These are phyloP conservation scores for Penicillium macrosclerotiorum DNA, from an alignment of 495 filamentous ascomycete genomes.

Conservation along the genomic window DNA sequence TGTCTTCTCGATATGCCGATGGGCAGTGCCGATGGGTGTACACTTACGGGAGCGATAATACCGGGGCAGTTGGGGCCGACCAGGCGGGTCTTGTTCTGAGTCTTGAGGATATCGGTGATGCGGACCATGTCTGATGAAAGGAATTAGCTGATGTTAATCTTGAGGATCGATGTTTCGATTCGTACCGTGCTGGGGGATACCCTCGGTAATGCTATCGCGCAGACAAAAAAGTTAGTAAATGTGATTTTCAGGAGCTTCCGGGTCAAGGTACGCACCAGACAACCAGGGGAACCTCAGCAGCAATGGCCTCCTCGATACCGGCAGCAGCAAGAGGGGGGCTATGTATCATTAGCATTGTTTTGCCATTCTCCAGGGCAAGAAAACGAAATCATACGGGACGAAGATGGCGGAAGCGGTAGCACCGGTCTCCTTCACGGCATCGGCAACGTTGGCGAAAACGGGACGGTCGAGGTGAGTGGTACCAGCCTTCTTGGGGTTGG, in stretches of 20 bases:
- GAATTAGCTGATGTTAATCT: slow-evolving; percentile 19
- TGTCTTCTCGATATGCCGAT: slow-evolving; percentile 1
- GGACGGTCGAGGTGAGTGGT: slow-evolving; percentile 83
- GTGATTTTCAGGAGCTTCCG: slow-evolving; percentile 15
- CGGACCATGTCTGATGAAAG: slow-evolving; percentile 85
- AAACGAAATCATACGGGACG: slow-evolving; percentile 69
- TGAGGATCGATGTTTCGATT: background rate
- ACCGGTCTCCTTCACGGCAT: slow-evolving; percentile 88
- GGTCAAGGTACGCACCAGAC: slow-evolving; percentile 64
- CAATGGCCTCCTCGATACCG: slow-evolving; percentile 95
- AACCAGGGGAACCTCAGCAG: slow-evolving; percentile 85
- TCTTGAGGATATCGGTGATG: slow-evolving; percentile 96
- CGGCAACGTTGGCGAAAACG: slow-evolving; percentile 85
- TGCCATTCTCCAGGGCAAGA: background rate
- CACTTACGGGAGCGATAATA: slow-evolving; percentile 81
- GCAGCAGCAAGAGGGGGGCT: slow-evolving; percentile 87
- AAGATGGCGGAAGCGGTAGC: slow-evolving; percentile 94
- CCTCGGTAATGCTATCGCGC: slow-evolving; percentile 79
- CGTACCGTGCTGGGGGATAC: slow-evolving; percentile 93
- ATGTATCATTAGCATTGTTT: slow-evolving; percentile 10
- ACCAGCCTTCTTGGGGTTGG: slow-evolving; percentile 98
- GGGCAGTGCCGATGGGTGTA: background rate
- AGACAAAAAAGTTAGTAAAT: slow-evolving; percentile 9
- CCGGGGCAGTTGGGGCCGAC: slow-evolving; percentile 98
- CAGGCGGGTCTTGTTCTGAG: slow-evolving; percentile 92